Evolutionary conservation across 371 early-diverging fungal species (phyloP).

Genomic region (Amoeboaphelidium occidentale): DNA sequence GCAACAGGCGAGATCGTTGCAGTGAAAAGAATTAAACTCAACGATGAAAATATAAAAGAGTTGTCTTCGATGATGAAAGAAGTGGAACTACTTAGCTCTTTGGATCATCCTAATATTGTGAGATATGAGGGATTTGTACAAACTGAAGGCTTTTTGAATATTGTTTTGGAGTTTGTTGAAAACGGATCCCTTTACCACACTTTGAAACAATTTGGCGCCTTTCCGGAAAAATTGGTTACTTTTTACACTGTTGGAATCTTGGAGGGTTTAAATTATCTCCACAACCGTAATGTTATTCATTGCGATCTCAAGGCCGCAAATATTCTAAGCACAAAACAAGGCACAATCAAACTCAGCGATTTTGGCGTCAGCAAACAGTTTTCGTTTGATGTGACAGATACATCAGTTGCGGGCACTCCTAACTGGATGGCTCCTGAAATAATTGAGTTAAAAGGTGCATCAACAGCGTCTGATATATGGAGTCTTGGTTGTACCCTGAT

Average conservation of each 20-base stretch:
- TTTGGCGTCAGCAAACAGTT: constrained; percentile 57
- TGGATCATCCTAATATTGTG: constrained; percentile 60
- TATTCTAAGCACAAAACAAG: constrained; percentile 76
- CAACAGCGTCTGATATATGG: constrained; percentile 53
- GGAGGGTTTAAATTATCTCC: constrained; percentile 66
- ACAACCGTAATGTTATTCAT: constrained; percentile 73
- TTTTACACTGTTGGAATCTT: constrained; percentile 73
- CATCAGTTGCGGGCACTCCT: constrained; percentile 54
- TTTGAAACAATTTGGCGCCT: constrained; percentile 65
- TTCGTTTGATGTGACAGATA: constrained; percentile 8
- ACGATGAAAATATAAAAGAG: too few relatives aligned
- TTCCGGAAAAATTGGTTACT: constrained; percentile 76
- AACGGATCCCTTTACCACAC: constrained; percentile 76
- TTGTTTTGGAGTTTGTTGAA: constrained; percentile 82
- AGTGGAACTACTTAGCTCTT: constrained; percentile 35
- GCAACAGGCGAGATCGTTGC: too few relatives aligned
- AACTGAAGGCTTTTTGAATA: constrained; percentile 38
- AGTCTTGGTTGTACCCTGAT: constrained; percentile 37
- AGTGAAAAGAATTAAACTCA: too few relatives aligned
- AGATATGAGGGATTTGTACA: constrained; percentile 60
- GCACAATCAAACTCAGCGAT: constrained; percentile 80
- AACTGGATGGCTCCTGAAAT: constrained; percentile 99
- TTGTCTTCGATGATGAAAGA: constrained; percentile 13
- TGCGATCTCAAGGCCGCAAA: constrained; percentile 90
- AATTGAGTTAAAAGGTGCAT: constrained; percentile 46